Percentiles rank a stretch among this genome's conserved stretches.
These are phyloP conservation scores for Alternaria burnsii DNA, from an alignment of 2,329 filamentous ascomycete species.

Conservation along the genomic window DNA sequence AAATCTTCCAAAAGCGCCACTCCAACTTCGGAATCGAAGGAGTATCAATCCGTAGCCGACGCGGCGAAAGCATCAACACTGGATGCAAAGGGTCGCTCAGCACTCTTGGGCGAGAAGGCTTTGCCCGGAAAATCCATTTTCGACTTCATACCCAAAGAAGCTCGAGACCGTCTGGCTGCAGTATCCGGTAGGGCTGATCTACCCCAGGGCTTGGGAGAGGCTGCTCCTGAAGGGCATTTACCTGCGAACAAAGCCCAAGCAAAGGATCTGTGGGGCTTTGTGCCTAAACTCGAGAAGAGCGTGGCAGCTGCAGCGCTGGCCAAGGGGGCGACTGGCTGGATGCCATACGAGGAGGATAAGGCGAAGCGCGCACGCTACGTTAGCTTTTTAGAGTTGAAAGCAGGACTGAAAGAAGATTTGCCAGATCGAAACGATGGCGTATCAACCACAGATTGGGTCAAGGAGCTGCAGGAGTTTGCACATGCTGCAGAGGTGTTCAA, in stretches of 20 bases:
- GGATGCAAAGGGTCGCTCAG: conserved; percentile 78
- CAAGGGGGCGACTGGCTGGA: conserved; percentile 68
- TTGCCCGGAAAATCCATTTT: conserved; percentile 95
- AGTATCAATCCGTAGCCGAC: conserved; percentile 73
- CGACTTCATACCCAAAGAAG: conserved; percentile 83
- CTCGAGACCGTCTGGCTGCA: conserved; percentile 77
- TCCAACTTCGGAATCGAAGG: conserved; percentile 42
- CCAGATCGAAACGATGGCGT: conserved; percentile 64
- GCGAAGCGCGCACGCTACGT: conserved; percentile 82
- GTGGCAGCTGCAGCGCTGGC: conserved; percentile 57
- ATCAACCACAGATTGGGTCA: conserved; percentile 76
- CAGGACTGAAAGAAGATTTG: conserved; percentile 64
- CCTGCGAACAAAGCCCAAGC: conserved; percentile 69
- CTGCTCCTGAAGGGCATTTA: conserved; percentile 70
- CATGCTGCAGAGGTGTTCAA: conserved; percentile 83
- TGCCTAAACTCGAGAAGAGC: conserved; percentile 53
- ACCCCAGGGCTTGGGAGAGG: conserved; percentile 78
- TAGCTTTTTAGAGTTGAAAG: conserved; percentile 79
- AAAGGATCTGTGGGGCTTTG: conserved; percentile 61
- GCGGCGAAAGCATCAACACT: conserved; percentile 79
- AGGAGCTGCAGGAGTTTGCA: conserved; percentile 81
- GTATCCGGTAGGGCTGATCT: conserved; percentile 80
- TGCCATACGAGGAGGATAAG: conserved; percentile 85
- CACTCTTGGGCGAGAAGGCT: conserved; percentile 79
- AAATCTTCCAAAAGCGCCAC: conserved; percentile 60